Conservation (phyloP, 2,329 filamentous ascomycete genomes). For the Colletotrichum cordylinicola region DNA sequence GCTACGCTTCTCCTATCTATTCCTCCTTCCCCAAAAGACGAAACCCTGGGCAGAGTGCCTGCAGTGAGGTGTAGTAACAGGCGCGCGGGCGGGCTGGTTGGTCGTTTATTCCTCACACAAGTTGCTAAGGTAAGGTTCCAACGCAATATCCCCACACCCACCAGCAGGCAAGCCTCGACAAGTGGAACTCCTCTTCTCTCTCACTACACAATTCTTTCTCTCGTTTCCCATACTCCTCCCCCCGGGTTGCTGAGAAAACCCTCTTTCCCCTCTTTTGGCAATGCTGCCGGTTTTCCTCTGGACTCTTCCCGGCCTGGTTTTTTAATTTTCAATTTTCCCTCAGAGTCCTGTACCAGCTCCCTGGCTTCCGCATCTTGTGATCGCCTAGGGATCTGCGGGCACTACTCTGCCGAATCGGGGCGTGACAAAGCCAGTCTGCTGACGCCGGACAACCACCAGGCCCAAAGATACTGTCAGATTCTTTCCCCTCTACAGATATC, state of each 20-base stretch:
- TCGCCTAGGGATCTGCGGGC: conserved; percentile 2
- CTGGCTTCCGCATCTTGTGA: not conserved
- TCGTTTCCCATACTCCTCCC: not conserved
- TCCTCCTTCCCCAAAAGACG: not conserved
- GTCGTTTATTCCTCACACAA: conserved; percentile 14
- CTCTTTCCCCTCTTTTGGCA: not conserved
- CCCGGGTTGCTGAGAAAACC: not conserved
- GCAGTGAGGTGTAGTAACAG: not conserved
- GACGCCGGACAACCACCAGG: not conserved
- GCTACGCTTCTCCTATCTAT: not conserved
- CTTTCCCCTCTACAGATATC: not conserved
- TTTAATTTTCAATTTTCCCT: not conserved
- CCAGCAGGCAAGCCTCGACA: conserved; percentile 19
- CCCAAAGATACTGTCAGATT: not conserved
- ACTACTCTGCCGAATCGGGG: conserved; percentile 13
- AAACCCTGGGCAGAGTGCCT: not conserved
- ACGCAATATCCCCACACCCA: conserved; percentile 22
- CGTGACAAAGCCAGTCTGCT: conserved; percentile 17
- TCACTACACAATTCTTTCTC: conserved; percentile 21
- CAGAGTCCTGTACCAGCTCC: not conserved
- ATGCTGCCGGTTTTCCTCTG: not conserved
- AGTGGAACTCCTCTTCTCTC: conserved; percentile 13
- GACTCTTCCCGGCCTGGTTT: not conserved
- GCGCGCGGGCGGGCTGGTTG: not conserved
- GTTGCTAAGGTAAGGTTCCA: not conserved